phyloP scores from a whole-genome alignment of 352 stramenopile genomes.

The Phytophthora europaea region DNA sequence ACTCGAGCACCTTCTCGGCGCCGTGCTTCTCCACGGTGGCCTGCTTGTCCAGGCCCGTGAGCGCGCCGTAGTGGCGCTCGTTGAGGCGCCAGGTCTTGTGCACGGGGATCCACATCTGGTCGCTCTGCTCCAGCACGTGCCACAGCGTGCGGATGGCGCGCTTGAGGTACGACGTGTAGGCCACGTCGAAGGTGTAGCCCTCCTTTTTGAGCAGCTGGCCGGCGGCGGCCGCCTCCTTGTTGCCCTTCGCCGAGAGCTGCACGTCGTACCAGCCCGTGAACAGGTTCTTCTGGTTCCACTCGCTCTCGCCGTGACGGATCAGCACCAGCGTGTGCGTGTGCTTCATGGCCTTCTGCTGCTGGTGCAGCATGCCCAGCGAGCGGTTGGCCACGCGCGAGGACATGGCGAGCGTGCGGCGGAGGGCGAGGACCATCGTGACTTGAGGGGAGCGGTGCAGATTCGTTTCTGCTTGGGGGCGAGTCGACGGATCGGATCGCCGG shows the following conservation, averaged over 20 bases:
- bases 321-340: constrained; percentile 93
- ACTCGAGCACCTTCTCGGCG: constrained; percentile 95
- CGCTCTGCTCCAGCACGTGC: constrained; percentile 95
- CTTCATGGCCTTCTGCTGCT: constrained; percentile 74
- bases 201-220: constrained; percentile 92
- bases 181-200: constrained; percentile 95
- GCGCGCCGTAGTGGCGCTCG: constrained; percentile 90
- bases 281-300: constrained; percentile 96
- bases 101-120: constrained; percentile 96
- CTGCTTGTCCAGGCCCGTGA: constrained; percentile 94
- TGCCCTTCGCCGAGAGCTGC: constrained; percentile 90
- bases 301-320: constrained; percentile 94
- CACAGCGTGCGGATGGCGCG: constrained; percentile 95
- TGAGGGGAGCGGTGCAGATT: constrained; percentile 34
- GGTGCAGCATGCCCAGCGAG: constrained; percentile 49
- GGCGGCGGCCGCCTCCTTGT: constrained; percentile 92
- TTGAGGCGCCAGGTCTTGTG: constrained; percentile 96
- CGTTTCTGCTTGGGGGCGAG: constrained; percentile 38
- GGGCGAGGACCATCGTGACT: constrained; percentile 67
- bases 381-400: constrained; percentile 41
- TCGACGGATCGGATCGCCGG: constrained; percentile 21
- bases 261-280: constrained; percentile 97
- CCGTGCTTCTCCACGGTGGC: constrained; percentile 93
- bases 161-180: constrained; percentile 97
- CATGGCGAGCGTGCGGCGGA: constrained; percentile 61